Evolutionary conservation across 2,329 filamentous ascomycete genomes (phyloP).

Genomic region (Dryadomyces quercus-mongolicae): DNA sequence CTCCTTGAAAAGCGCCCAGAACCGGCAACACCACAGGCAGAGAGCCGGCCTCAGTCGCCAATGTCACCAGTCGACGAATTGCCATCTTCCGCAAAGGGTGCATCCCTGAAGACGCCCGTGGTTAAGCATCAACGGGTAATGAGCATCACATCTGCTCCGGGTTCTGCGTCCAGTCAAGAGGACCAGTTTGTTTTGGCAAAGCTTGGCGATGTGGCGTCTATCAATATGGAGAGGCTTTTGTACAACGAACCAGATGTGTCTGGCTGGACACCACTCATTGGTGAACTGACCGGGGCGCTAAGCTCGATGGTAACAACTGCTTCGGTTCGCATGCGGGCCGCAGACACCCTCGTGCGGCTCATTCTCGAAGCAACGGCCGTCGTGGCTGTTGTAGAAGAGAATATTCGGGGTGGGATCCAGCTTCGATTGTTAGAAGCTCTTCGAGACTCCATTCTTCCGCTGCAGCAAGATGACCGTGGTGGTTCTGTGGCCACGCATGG

Average conservation of each 20-base stretch:
- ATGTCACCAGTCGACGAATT: not conserved
- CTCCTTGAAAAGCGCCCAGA: conserved; percentile 40
- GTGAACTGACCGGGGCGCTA: conserved; percentile 39
- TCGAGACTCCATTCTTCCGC: conserved; percentile 43
- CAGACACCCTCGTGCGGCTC: conserved; percentile 49
- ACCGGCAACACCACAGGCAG: conserved; percentile 16
- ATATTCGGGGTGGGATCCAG: conserved; percentile 50
- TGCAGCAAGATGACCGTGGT: conserved; percentile 42
- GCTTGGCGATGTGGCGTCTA: conserved; percentile 57
- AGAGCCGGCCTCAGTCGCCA: conserved; percentile 14
- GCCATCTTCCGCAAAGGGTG: not conserved
- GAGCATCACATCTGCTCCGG: conserved; percentile 32
- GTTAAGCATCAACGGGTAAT: conserved; percentile 27
- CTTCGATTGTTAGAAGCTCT: conserved; percentile 58
- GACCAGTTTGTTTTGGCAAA: conserved; percentile 60
- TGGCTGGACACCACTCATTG: conserved; percentile 61
- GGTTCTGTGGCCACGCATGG: conserved; percentile 45
- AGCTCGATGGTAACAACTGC: conserved; percentile 33
- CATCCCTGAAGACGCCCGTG: conserved; percentile 21
- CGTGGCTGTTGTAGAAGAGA: conserved; percentile 38
- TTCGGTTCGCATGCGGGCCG: conserved; percentile 46
- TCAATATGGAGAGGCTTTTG: conserved; percentile 66
- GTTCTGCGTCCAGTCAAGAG: conserved; percentile 44
- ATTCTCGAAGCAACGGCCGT: conserved; percentile 45
- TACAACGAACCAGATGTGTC: conserved; percentile 52